Evolutionary conservation across 1,139 yeast species (phyloP), one percentile per base, ranked within the genome.

Genomic region (Barnettozyma hawaiiensis): DNA sequence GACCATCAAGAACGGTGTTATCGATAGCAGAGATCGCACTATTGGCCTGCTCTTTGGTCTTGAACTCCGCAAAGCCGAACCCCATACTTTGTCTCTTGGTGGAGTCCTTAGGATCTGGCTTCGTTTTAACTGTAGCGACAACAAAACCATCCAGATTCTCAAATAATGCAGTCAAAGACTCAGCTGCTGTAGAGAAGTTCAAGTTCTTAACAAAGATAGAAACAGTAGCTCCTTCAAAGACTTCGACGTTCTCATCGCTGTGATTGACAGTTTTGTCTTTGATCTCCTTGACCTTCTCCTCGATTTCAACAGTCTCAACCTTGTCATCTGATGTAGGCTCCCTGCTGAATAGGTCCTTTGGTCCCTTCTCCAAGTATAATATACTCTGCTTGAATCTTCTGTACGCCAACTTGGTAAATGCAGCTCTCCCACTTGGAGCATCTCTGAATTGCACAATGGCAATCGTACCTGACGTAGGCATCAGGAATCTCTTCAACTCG

Each of bases 381-480:
- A 92, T 85, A 39, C 92, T 79, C 54, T 85, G 85, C 50, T 90
- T 90, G 59, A 90, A 79, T 57, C 96, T 74, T 60, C 92, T 80
- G 61, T 82, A 92, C 24, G 97, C 86, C 43, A 92, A 68, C 57
- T 86, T 87, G 19, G 86, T 72, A 59, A 94, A 92, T 2, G 98
- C 98, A 5, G 87, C 73, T 63, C 97, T 78, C 2, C 95, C 97
- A 44, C 85, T 72, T 14, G 95, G 85, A 1, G 81, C 67, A 61
- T 85, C 94, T 53, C 90, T 73, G 63, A 82, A 90, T 61, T 92
- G 97, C n/a, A 92, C 80, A 59, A 92, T 84, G 5, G 97, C 97
- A 57, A 92, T 89, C 0, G 97, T 90, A 14, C 97, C 97, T 19
- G 95, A 86, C 19, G 97, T 96, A 14, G 99, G 98, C 89, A 94